Percentiles rank a stretch among this genome's conserved stretches.
These are phyloP conservation scores for Hypericum perforatum DNA, from an alignment of 345 rosid species.

Conservation along the genomic window DNA sequence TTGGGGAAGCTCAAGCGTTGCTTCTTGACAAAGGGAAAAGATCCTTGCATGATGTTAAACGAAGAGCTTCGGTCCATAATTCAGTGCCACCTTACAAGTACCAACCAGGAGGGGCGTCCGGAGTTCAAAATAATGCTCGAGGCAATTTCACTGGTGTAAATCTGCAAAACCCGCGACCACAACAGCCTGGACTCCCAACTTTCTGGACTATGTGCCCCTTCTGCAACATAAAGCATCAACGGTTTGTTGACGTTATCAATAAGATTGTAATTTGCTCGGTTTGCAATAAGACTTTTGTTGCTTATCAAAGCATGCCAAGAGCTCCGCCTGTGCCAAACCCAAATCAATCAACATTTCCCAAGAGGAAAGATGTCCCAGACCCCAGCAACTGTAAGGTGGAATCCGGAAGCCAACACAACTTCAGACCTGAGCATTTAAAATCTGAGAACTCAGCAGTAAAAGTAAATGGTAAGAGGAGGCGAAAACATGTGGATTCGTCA, in stretches of 20 bases:
- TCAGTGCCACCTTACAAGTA: slow-evolving; percentile 27
- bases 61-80: slow-evolving; percentile 20
- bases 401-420: slow-evolving; percentile 23
- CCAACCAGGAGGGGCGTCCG: slow-evolving; percentile 25
- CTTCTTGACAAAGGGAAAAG: slow-evolving; percentile 59
- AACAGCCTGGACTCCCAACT: slow-evolving; percentile 28
- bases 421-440: slow-evolving; percentile 19
- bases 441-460: slow-evolving; percentile 27
- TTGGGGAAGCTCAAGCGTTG: slow-evolving; percentile 78
- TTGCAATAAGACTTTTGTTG: slow-evolving; percentile 42
- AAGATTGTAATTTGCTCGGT: slow-evolving; percentile 34
- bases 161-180: slow-evolving; percentile 25
- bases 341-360: slow-evolving; percentile 27
- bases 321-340: slow-evolving; percentile 19
- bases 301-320: slow-evolving; percentile 32
- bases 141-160: slow-evolving; percentile 23
- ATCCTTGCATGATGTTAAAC: slow-evolving; percentile 47
- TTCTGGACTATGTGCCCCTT: slow-evolving; percentile 72
- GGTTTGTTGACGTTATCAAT: slow-evolving; percentile 24
- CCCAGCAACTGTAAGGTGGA: slow-evolving; percentile 34
- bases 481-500: slow-evolving; percentile 31
- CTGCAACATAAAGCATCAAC: slow-evolving; percentile 44
- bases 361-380: slow-evolving; percentile 33
- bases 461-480: slow-evolving; percentile 36
- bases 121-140: slow-evolving; percentile 17